Conservation (phyloP, 1,284 basidiomycete species). For the Kwoniella shivajii region DNA sequence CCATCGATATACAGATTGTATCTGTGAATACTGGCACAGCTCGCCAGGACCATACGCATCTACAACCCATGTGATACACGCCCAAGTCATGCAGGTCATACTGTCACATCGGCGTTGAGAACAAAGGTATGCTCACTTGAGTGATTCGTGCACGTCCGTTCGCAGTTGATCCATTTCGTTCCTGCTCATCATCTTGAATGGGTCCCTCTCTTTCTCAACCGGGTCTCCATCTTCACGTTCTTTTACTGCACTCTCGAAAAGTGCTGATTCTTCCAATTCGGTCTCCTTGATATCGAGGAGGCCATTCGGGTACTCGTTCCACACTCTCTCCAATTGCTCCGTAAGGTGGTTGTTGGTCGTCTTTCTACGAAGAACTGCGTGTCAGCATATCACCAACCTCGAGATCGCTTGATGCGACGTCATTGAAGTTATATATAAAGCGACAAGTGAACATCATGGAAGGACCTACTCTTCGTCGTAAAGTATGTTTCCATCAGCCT, state of each 20-base stretch:
- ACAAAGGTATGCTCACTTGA: constrained; percentile 40
- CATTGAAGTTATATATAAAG: no score
- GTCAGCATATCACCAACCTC: background rate
- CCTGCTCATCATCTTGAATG: constrained; percentile 30
- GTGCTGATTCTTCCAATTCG: constrained; percentile 20
- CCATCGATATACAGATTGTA: no score
- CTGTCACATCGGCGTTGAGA: no score
- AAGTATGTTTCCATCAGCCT: constrained; percentile 31
- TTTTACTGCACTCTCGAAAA: constrained; percentile 21
- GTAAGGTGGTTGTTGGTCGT: constrained; percentile 28
- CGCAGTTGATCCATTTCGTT: constrained; percentile 48
- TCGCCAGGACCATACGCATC: no score
- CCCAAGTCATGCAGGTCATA: no score
- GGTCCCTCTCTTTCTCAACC: constrained; percentile 16
- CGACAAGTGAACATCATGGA: no score
- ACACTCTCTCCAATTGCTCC: constrained; percentile 41
- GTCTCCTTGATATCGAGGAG: constrained; percentile 42
- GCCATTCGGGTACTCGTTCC: constrained; percentile 47
- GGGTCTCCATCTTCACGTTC: constrained; percentile 5
- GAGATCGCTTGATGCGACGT: no score
- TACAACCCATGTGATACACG: no score
- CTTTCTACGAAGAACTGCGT: constrained; percentile 15
- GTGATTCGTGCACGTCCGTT: constrained; percentile 32
- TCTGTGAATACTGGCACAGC: no score
- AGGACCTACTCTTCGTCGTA: constrained; percentile 41